Conservation (phyloP, 805 yeast species). For the Metschnikowia chrysomelidarum region DNA sequence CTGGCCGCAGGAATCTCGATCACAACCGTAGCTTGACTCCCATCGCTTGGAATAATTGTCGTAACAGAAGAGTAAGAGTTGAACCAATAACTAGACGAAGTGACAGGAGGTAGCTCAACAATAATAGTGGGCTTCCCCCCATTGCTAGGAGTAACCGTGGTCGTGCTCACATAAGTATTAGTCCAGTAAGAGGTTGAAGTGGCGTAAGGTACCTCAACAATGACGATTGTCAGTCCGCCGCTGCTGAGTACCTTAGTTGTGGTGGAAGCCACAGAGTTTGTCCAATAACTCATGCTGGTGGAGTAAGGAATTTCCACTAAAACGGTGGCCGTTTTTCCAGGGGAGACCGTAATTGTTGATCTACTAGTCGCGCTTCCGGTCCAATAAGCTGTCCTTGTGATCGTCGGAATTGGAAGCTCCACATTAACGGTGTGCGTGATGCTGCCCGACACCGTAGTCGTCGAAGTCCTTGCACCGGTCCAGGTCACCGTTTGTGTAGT, state of each 20-base stretch:
- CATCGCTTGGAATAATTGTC: too few relatives aligned
- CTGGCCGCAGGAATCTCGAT: too few relatives aligned
- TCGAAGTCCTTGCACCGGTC: conserved; percentile 6
- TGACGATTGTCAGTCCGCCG: conserved; percentile 3
- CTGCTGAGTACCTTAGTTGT: conserved; percentile 3
- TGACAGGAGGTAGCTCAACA: too few relatives aligned
- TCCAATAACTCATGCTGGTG: conserved; percentile 16
- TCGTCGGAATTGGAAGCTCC: conserved; percentile 2
- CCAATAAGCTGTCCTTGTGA: conserved; percentile 1
- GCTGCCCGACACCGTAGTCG: not conserved
- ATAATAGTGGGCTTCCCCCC: not conserved
- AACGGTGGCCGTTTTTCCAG: conserved; percentile 16
- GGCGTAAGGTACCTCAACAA: conserved; percentile 10
- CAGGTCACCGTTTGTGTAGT: conserved; percentile 5
- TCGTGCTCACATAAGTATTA: not conserved
- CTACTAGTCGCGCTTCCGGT: not conserved
- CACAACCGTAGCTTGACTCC: too few relatives aligned
- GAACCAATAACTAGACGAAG: too few relatives aligned
- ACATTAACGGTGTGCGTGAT: conserved; percentile 1
- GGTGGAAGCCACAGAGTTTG: conserved; percentile 1
- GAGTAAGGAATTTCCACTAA: conserved; percentile 13
- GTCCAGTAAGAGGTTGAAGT: conserved; percentile 1
- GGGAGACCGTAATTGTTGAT: not conserved
- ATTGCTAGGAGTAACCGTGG: not conserved
- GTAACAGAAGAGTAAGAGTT: too few relatives aligned